These are phyloP conservation scores for Juglanconis juglandina DNA, from an alignment of 2,329 filamentous ascomycete species.

Conservation along the genomic window DNA sequence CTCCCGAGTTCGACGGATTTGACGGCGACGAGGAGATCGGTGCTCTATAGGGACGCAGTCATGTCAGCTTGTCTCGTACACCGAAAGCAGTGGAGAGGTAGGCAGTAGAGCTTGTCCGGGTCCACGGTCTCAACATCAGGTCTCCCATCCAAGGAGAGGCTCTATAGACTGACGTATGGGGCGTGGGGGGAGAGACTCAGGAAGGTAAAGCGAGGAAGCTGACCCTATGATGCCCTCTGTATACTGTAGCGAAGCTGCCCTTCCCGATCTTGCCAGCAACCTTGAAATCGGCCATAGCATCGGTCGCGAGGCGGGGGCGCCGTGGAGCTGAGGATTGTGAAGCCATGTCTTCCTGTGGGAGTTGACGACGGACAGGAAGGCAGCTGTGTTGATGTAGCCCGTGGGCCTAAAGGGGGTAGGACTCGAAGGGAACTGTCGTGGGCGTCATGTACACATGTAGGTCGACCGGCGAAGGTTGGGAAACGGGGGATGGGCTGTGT, in stretches of 20 bases:
- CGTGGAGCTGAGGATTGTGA: conserved; percentile 24
- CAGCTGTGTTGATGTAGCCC: conserved; percentile 24
- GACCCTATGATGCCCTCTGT: conserved; percentile 81
- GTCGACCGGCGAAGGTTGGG: conserved; percentile 19
- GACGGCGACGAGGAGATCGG: conserved; percentile 82
- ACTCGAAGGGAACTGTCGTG: conserved; percentile 24
- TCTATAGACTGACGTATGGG: not conserved
- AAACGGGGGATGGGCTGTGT: conserved; percentile 1
- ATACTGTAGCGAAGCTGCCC: conserved; percentile 96
- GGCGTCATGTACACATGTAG: conserved; percentile 30
- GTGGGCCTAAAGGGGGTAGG: conserved; percentile 27
- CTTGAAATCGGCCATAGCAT: conserved; percentile 68
- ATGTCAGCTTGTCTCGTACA: conserved; percentile 12
- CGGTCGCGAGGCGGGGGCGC: conserved; percentile 28
- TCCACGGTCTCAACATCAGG: too few relatives aligned
- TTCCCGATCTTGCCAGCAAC: conserved; percentile 90
- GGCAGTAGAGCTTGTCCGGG: not conserved
- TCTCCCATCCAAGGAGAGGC: not conserved
- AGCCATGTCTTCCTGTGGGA: conserved; percentile 28
- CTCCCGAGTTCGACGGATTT: conserved; percentile 91
- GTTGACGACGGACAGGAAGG: conserved; percentile 26
- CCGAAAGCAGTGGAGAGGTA: not conserved
- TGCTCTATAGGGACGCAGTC: conserved; percentile 51
- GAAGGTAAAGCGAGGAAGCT: conserved; percentile 29
- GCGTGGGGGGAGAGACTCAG: not conserved